Percentiles rank a stretch among this genome's conserved stretches.
Evolutionary conservation across 1,139 yeast genomes (phyloP).

Genomic region (Tardiomyces blankii): DNA sequence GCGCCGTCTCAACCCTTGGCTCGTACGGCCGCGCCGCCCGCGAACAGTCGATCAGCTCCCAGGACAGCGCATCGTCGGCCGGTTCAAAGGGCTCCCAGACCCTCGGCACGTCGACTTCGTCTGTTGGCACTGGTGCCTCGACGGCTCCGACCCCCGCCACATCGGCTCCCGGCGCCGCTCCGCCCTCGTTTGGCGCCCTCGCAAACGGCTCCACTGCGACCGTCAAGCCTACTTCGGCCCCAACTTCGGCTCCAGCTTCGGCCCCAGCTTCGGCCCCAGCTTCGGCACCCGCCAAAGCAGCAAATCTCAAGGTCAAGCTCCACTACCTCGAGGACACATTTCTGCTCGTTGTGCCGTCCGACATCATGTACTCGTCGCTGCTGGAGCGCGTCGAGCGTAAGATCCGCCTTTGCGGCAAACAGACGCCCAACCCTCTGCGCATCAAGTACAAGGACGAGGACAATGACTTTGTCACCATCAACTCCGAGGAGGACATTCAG

Average conservation of each 20-base stretch:
- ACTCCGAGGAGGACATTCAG: constrained; percentile 61
- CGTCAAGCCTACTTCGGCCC: neutral
- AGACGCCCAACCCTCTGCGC: constrained; percentile 32
- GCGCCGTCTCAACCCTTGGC: neutral
- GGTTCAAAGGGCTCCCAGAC: neutral
- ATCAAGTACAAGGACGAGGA: constrained; percentile 89
- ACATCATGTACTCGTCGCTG: constrained; percentile 38
- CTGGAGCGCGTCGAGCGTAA: constrained; percentile 33
- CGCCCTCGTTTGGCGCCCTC: neutral
- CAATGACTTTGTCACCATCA: constrained; percentile 84
- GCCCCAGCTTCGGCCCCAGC: no score
- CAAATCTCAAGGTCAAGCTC: constrained; percentile 15
- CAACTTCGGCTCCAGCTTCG: no score
- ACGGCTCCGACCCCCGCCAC: no score
- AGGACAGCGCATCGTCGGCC: neutral
- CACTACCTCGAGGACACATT: constrained; percentile 37
- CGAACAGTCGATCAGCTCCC: neutral
- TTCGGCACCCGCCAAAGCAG: no score
- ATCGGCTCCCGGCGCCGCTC: no score
- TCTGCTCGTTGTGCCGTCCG: constrained; percentile 36
- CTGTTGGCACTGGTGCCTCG: neutral
- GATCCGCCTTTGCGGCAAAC: constrained; percentile 33
- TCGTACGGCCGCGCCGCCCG: neutral
- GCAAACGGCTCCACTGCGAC: neutral
- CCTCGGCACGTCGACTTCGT: neutral